A percentile compares a stretch with the other conserved stretches of the same genome.
phyloP scores from a whole-genome alignment of 805 yeast species.

The Myxozyma mucilagina region DNA sequence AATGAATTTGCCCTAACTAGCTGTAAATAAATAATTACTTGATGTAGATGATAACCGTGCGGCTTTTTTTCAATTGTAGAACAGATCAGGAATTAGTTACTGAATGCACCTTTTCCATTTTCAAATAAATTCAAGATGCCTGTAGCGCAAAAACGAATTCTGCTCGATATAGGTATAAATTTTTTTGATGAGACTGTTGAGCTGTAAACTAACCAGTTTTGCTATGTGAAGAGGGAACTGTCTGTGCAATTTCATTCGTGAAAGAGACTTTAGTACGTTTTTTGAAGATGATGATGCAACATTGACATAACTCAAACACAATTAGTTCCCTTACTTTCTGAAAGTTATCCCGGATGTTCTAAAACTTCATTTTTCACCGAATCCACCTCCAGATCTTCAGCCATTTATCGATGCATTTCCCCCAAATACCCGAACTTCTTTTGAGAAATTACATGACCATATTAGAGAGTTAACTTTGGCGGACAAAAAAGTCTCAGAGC shows the following conservation, averaged over 20 bases:
- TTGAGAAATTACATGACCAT: constrained; percentile 46
- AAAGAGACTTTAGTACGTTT: constrained; percentile 54
- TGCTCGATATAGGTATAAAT: constrained; percentile 3
- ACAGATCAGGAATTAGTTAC: background rate
- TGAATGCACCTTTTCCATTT: too few species aligned
- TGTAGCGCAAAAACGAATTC: background rate
- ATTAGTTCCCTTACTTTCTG: constrained; percentile 64
- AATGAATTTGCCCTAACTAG: background rate
- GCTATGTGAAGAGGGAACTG: constrained; percentile 67
- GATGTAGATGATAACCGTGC: background rate
- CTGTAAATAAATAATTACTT: background rate
- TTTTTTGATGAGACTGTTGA: background rate
- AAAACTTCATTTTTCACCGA: constrained; percentile 34
- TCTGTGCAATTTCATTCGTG: constrained; percentile 88
- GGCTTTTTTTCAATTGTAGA: background rate
- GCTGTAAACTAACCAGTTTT: background rate
- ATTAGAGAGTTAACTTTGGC: constrained; percentile 56
- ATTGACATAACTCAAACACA: constrained; percentile 30
- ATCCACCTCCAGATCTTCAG: constrained; percentile 32
- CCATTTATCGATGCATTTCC: constrained; percentile 52
- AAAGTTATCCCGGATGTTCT: constrained; percentile 49
- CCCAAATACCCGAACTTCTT: constrained; percentile 34
- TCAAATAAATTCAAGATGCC: background rate
- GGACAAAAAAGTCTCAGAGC: constrained; percentile 74
- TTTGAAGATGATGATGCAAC: background rate